Evolutionary conservation across 805 yeast genomes (phyloP), one percentile per base, ranked within the genome.

Genomic region (baker's yeast (Saccharomyces cerevisiae)): DNA sequence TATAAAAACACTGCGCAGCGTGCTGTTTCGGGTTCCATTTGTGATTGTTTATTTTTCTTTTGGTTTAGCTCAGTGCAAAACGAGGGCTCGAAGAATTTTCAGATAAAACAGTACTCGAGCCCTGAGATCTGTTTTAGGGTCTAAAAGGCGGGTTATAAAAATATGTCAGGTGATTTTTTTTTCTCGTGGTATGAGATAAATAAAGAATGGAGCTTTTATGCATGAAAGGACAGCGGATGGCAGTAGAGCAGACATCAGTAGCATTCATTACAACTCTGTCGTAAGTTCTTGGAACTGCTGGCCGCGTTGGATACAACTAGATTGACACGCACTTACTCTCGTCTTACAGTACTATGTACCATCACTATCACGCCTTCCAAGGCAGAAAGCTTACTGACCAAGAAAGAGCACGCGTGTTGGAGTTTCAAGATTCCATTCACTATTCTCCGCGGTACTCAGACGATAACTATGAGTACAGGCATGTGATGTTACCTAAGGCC

Each of bases 401-500:
- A 29, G 99, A 94, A 69, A 77, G 95, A 59, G 89, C 90, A 36
- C 83, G 92, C 51, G 85, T 92, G 43, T 81, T 87, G 62, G 96
- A 92, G 68, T 94, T 89, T 68, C 95, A 88, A 68, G 98, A 94
- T 54, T 81, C 86, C 70, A 94, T 94, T 63, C 97, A 94, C 71
- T 94, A 94, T 69, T 89, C 97, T 9, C 94, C 95, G 54, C 74
- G 84, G 64, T 94, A 92, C 73, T 83, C 90, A 24, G 99, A 94
- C 66, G 98, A 92, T 67, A 79, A 84, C 47, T 86, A 80, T 66
- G 99, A 94, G 74, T 94, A 92, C 71, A 73, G 99, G 69, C 99
- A 94, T 69, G 99, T 94, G 50, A 91, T 94, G 82, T 79, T 94
- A 52, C 99, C 99, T 59, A 90, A 95, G 68, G 89, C 87, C 57